Conservation (phyloP, 495 filamentous ascomycete species). For the Aspergillus incahuasiensis region DNA sequence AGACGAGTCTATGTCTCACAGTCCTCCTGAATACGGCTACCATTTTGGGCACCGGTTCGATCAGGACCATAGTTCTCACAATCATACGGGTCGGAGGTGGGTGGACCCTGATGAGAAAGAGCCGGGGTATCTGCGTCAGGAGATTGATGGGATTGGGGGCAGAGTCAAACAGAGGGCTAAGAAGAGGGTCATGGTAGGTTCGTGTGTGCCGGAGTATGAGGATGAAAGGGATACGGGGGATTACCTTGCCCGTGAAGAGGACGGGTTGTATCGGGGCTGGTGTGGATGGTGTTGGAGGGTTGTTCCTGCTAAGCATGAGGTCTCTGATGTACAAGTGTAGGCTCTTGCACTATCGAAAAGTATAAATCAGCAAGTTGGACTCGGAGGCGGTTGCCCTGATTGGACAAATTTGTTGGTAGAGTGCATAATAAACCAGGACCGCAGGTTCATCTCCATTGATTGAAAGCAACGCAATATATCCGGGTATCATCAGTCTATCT, state of each 20-base stretch:
- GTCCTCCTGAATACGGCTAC: slow-evolving; percentile 15
- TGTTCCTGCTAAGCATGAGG: slow-evolving; percentile 31
- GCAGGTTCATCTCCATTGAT: too few species aligned
- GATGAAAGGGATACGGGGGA: slow-evolving; percentile 63
- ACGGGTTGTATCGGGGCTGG: slow-evolving; percentile 44
- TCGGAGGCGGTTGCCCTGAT: too few species aligned
- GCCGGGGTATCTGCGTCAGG: slow-evolving; percentile 72
- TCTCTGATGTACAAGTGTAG: background rate
- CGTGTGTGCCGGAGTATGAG: slow-evolving; percentile 75
- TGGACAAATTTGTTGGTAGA: too few species aligned
- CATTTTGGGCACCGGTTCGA: slow-evolving; percentile 9
- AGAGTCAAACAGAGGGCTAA: slow-evolving; percentile 76
- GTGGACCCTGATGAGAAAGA: slow-evolving; percentile 36
- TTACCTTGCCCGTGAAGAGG: slow-evolving; percentile 63
- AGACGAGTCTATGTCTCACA: slow-evolving; percentile 43
- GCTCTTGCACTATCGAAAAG: background rate
- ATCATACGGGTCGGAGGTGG: slow-evolving; percentile 6
- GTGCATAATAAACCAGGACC: too few species aligned
- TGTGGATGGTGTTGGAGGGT: slow-evolving; percentile 49
- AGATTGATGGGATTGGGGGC: slow-evolving; percentile 84
- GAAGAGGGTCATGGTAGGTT: slow-evolving; percentile 69
- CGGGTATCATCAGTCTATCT: background rate
- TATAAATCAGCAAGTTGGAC: background rate
- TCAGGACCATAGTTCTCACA: slow-evolving; percentile 1
- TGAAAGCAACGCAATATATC: background rate